Evolutionary conservation across 2,329 filamentous ascomycete genomes (phyloP).

Genomic region (Ceratocystis harringtonii): DNA sequence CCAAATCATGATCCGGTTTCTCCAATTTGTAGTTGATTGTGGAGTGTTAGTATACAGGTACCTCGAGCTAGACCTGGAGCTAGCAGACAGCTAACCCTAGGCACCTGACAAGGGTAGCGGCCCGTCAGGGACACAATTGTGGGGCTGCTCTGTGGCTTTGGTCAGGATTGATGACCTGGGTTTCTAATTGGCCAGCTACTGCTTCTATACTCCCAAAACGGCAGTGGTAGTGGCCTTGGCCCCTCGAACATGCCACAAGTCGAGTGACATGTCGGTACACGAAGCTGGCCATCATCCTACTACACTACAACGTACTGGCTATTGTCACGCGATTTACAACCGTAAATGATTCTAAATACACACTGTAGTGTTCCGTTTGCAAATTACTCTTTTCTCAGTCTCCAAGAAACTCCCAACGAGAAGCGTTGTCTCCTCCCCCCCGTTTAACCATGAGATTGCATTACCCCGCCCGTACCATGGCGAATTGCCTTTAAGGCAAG

Average conservation of each 20-base stretch:
- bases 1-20: background rate
- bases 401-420: background rate
- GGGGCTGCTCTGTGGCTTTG: background rate
- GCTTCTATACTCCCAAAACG: background rate
- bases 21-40: background rate
- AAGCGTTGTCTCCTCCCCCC: background rate
- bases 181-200: background rate
- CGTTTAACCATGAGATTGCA: background rate
- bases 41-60: background rate
- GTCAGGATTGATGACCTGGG: background rate
- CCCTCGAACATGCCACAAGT: slow-evolving; percentile 2
- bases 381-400: background rate
- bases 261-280: slow-evolving; percentile 3
- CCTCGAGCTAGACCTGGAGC: background rate
- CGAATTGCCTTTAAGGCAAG: background rate
- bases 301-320: background rate
- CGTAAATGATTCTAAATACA: background rate
- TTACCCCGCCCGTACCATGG: background rate
- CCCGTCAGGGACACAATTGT: slow-evolving; percentile 4
- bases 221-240: background rate
- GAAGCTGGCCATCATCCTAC: background rate
- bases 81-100: background rate
- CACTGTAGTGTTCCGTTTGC: slow-evolving; percentile 1
- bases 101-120: background rate
- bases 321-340: background rate